Evolutionary conservation across 192 early-diverging fungal genomes (phyloP).

Genomic region (Phycomyces blakesleeanus): DNA sequence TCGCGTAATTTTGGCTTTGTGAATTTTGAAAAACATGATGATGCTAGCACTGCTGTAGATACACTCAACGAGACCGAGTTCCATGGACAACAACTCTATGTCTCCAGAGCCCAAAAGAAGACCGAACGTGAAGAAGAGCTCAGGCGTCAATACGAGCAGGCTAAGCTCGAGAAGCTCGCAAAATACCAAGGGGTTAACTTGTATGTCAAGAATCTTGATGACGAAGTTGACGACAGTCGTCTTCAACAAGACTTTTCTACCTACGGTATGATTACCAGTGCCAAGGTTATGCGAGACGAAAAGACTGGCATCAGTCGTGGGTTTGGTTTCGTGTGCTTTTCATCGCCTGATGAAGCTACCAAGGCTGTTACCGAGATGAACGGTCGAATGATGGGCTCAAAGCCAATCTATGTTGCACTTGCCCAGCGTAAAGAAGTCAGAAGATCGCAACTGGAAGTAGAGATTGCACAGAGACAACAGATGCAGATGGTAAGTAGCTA

Average conservation of each 20-base stretch:
- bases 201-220: constrained; percentile 99
- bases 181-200: constrained; percentile 99
- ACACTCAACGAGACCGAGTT: constrained; percentile 92
- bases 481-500: constrained; percentile 14
- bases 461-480: constrained; percentile 36
- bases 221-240: constrained; percentile 92
- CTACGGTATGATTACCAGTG: constrained; percentile 94
- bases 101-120: constrained; percentile 98
- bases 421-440: constrained; percentile 89
- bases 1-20: constrained; percentile 97
- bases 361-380: constrained; percentile 98
- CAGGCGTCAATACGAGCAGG: constrained; percentile 90
- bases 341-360: constrained; percentile 94
- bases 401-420: constrained; percentile 89
- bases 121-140: constrained; percentile 96
- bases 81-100: constrained; percentile 90
- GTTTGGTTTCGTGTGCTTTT: constrained; percentile 99
- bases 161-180: constrained; percentile 92
- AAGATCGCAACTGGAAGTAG: constrained; percentile 81
- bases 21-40: constrained; percentile 91
- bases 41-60: constrained; percentile 83
- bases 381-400: constrained; percentile 73
- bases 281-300: constrained; percentile 98
- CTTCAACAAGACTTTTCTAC: constrained; percentile 94
- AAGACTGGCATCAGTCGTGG: constrained; percentile 76